Percentiles rank a stretch among this genome's conserved stretches.
phyloP scores from a whole-genome alignment of 768 basidiomycete species.

The Pisolithus tinctorius region DNA sequence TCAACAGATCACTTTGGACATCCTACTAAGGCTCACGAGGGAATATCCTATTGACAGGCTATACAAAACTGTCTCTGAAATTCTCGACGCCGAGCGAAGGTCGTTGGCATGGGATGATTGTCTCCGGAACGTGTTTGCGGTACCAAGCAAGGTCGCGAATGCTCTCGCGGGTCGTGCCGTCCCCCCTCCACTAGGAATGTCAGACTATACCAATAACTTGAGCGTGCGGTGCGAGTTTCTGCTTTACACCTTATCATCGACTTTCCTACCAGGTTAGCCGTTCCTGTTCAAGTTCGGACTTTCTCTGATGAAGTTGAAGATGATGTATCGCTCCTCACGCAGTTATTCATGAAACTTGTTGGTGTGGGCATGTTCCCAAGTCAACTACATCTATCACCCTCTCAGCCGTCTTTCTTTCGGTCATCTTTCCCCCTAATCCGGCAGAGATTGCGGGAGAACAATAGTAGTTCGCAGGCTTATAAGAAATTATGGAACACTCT shows the following conservation, averaged over 20 bases:
- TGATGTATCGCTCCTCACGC: conserved; percentile 36
- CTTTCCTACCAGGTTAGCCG: conserved; percentile 36
- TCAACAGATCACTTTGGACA: conserved; percentile 39
- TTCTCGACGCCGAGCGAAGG: conserved; percentile 17
- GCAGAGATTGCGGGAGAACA: conserved; percentile 22
- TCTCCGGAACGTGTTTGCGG: conserved; percentile 52
- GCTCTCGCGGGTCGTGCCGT: conserved; percentile 39
- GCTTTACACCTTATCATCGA: conserved; percentile 37
- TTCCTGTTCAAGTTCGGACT: conserved; percentile 7
- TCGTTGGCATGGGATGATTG: conserved; percentile 68
- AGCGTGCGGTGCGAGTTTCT: conserved; percentile 47
- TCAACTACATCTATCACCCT: conserved; percentile 40
- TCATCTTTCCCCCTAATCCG: conserved; percentile 45
- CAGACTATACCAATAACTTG: conserved; percentile 48
- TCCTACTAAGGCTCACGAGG: conserved; percentile 48
- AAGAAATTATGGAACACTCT: conserved; percentile 43
- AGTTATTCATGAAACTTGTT: conserved; percentile 59
- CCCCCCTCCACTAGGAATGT: conserved; percentile 48
- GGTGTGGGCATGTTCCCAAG: conserved; percentile 61
- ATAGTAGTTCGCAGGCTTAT: conserved; percentile 30
- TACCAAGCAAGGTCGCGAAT: conserved; percentile 81
- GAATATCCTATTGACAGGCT: conserved; percentile 69
- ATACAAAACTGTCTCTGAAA: conserved; percentile 43
- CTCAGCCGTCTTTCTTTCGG: conserved; percentile 68
- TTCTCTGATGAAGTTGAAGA: conserved; percentile 24